These are phyloP conservation scores for Apiospora aurea DNA, from an alignment of 2,329 filamentous ascomycete species.

Conservation along the genomic window DNA sequence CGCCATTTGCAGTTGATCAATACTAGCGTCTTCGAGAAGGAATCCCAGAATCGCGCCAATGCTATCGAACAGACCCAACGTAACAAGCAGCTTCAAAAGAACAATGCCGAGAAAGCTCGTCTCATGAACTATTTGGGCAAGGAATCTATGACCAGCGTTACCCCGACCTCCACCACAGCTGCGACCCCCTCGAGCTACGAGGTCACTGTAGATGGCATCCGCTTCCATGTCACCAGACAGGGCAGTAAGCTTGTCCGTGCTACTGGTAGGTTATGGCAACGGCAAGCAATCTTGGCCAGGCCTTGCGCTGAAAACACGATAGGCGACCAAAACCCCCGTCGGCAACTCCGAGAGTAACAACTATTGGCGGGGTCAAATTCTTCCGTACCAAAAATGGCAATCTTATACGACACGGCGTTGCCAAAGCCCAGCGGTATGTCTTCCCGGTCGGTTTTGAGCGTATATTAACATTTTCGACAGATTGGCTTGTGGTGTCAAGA, in stretches of 20 bases:
- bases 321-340: conserved; percentile 68
- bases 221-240: conserved; percentile 75
- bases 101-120: conserved; percentile 64
- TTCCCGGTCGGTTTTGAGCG: conserved; percentile 32
- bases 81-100: conserved; percentile 60
- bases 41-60: conserved; percentile 70
- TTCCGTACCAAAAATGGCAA: conserved; percentile 88
- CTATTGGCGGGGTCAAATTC: conserved; percentile 81
- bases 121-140: conserved; percentile 56
- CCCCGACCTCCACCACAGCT: conserved; percentile 40
- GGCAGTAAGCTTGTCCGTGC: conserved; percentile 84
- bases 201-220: conserved; percentile 73
- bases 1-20: conserved; percentile 87
- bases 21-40: conserved; percentile 77
- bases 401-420: conserved; percentile 77
- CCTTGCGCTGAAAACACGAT: conserved; percentile 30
- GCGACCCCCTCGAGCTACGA: conserved; percentile 58
- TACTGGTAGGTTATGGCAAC: conserved; percentile 62
- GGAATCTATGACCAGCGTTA: conserved; percentile 36
- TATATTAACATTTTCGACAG: conserved; percentile 51
- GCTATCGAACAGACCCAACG: conserved; percentile 75
- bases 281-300: background rate
- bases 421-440: conserved; percentile 78
- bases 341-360: conserved; percentile 76
- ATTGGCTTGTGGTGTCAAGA: conserved; percentile 64